A percentile compares a stretch with the other conserved stretches of the same genome.
Conservation (phyloP, 805 yeast genomes). For the Candida ovalis region DNA sequence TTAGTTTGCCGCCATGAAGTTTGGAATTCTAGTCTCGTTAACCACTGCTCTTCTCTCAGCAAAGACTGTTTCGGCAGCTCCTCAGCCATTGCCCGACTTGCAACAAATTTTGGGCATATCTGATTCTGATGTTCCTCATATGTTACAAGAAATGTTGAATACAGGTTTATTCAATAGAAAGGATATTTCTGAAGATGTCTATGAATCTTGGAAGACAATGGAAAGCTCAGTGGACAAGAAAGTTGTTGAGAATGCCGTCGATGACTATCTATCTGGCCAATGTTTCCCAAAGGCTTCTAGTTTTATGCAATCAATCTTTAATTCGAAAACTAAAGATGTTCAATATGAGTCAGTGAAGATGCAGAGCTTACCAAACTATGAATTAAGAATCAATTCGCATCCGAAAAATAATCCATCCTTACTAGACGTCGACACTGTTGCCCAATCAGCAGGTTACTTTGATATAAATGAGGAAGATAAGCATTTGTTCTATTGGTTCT, state of each 20-base stretch:
- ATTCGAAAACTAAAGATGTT: background rate
- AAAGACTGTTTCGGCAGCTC: background rate
- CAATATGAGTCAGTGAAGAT: slow-evolving; percentile 9
- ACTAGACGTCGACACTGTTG: slow-evolving; percentile 77
- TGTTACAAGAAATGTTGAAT: slow-evolving; percentile 4
- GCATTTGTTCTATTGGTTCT: slow-evolving; percentile 79
- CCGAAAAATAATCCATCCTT: slow-evolving; percentile 44
- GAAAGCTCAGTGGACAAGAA: slow-evolving; percentile 5
- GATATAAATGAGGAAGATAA: slow-evolving; percentile 64
- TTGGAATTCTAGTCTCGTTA: background rate
- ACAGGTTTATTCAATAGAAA: slow-evolving; percentile 4
- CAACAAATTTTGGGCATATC: background rate
- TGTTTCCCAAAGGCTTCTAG: slow-evolving; percentile 1
- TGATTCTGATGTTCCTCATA: background rate
- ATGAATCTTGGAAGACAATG: slow-evolving; percentile 15
- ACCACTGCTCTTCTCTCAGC: background rate
- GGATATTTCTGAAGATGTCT: slow-evolving; percentile 6
- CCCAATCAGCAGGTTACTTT: slow-evolving; percentile 82
- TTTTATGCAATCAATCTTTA: background rate
- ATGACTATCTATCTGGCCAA: slow-evolving; percentile 8
- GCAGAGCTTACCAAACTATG: slow-evolving; percentile 18
- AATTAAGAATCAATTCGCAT: slow-evolving; percentile 20
- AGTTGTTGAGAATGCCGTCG: slow-evolving; percentile 5
- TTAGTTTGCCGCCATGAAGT: slow-evolving; percentile 3
- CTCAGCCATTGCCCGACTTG: background rate